Evolutionary conservation across 139 green algal genomes (phyloP), one percentile per base, ranked within the genome.

Genomic region (Coelastrella sp.): DNA sequence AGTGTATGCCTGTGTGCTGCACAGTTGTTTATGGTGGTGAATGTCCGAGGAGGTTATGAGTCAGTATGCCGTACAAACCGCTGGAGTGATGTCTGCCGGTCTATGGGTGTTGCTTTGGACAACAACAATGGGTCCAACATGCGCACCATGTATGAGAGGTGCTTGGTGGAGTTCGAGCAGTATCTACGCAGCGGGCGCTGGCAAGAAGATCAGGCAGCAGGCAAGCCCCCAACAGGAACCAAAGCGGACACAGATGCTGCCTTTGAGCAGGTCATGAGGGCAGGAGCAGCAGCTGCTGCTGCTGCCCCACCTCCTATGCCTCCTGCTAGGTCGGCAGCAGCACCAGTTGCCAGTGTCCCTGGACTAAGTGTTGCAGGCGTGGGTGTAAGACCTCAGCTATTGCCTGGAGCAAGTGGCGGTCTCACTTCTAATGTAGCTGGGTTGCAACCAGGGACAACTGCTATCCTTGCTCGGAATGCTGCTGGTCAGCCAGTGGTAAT

Each of bases 161-260:
- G 90, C 88, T 84, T 97, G 60, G 86, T 97, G 51, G 92, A 96
- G 68, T 96, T 97, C 84, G 94, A 97, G 80, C 85, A 92, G 48
- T 96, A 97, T 81, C 64, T 96, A 25, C 80, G 45, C 35, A 30
- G 57, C n/a, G 71, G 82, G 17, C 38, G 41, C 17, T 77, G 34
- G 5, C 43, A 64, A 15, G 17, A 37, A 19, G 81, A 86, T 40
- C 13, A 19, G 40, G 25, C 23, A 34, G 53, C 78, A 63, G 62
- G 23, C 23, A 64, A 50, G 3, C 41, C 34, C 6, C 78, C 78
- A 6, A 37, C 43, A 15, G 40, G 40, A 23, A 5, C 37, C 27
- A 51, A 62, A 11, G 27, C 30, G 35, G 78, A 74, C 43, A 63
- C 32, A 4, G 78, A 37, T 27, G 60, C 62, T 43, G 78, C 78